Evolutionary conservation across 139 green algal species (phyloP).

Genomic region (Raphidocelis subcapitata): DNA sequence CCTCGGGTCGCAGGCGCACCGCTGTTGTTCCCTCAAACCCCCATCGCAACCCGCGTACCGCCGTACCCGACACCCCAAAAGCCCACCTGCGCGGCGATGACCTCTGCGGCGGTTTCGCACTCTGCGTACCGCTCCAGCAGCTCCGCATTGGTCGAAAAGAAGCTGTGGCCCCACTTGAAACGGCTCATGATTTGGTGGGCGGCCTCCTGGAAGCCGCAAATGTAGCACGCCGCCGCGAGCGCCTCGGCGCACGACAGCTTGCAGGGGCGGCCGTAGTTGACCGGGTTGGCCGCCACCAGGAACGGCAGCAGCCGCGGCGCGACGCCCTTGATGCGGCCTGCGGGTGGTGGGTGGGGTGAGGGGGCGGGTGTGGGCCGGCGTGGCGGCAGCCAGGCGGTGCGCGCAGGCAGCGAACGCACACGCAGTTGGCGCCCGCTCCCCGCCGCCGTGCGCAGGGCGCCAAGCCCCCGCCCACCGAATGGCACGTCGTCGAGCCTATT

Average conservation of each 20-base stretch:
- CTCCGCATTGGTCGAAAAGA: constrained; percentile 86
- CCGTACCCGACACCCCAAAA: too few species aligned
- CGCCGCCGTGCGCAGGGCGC: too few species aligned
- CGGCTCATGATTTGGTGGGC: constrained; percentile 61
- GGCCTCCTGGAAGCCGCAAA: constrained; percentile 73
- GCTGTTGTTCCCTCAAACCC: too few species aligned
- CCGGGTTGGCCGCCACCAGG: constrained; percentile 96
- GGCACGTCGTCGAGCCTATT: constrained; percentile 95
- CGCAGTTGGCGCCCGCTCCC: too few species aligned
- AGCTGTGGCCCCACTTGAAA: constrained; percentile 94
- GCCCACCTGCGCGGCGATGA: constrained; percentile 76
- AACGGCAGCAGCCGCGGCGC: constrained; percentile 91
- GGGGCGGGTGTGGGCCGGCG: too few species aligned
- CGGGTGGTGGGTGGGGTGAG: too few species aligned
- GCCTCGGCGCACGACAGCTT: constrained; percentile 98
- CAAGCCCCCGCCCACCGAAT: constrained; percentile 73
- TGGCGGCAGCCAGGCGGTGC: too few species aligned
- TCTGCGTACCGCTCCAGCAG: constrained; percentile 82
- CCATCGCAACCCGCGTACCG: too few species aligned
- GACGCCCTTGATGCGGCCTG: constrained; percentile 70
- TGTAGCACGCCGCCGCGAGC: constrained; percentile 80
- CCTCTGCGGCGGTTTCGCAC: constrained; percentile 70
- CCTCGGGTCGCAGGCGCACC: too few species aligned
- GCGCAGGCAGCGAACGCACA: too few species aligned
- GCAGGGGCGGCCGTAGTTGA: constrained; percentile 94